These are phyloP conservation scores for Fusarium tjaetaba DNA, from an alignment of 2,329 filamentous ascomycete species.

Conservation along the genomic window DNA sequence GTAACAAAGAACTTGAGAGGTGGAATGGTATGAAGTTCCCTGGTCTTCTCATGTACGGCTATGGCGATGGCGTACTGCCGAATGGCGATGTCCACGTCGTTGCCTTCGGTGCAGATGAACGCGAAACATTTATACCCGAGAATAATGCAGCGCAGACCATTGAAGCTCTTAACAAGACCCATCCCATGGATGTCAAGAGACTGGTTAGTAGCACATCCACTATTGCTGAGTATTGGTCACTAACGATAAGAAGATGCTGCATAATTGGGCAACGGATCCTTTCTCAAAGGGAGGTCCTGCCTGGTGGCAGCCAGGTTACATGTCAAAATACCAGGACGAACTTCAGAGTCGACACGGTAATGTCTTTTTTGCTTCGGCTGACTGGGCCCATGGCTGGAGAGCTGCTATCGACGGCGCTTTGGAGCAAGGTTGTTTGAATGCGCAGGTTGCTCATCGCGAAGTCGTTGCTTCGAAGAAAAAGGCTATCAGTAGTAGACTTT, in stretches of 20 bases:
- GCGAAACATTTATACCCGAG: background rate
- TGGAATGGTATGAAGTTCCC: background rate
- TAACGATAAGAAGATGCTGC: background rate
- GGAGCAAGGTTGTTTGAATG: background rate
- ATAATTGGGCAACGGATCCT: background rate
- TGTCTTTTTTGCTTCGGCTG: background rate
- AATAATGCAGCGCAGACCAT: background rate
- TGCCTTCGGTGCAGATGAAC: background rate
- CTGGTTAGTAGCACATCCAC: fast-evolving
- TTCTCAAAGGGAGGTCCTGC: background rate
- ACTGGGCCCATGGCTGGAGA: background rate
- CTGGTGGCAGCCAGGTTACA: background rate
- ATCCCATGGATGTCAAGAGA: background rate
- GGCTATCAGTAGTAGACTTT: background rate
- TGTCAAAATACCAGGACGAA: background rate
- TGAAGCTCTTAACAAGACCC: background rate
- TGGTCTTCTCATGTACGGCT: background rate
- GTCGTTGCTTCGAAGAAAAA: background rate
- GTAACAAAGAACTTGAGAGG: background rate
- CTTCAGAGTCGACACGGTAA: background rate
- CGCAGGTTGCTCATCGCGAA: background rate
- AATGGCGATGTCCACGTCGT: background rate
- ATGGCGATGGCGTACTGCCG: fast-evolving
- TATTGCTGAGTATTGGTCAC: fast-evolving
- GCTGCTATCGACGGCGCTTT: background rate